Percentiles rank a stretch among this genome's conserved stretches.
These are phyloP conservation scores for Simplicillium aogashimaense DNA, from an alignment of 2,329 filamentous ascomycete genomes.

Conservation along the genomic window DNA sequence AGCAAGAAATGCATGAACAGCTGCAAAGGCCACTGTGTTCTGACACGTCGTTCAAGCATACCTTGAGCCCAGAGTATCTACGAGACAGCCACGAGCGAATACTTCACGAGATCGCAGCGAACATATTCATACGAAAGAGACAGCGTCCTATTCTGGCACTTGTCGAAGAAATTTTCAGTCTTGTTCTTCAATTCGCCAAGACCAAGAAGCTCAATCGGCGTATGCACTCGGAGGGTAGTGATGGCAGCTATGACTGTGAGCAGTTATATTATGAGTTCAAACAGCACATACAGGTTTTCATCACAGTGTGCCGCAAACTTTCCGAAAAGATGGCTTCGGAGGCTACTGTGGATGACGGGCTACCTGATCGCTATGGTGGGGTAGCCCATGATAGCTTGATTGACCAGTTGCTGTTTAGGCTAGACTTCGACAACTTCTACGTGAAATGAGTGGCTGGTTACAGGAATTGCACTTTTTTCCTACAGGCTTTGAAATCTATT, in stretches of 20 bases:
- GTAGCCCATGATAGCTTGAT: conserved; percentile 47
- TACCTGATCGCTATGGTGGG: conserved; percentile 17
- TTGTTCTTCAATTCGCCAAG: conserved; percentile 64
- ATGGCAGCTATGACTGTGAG: background rate
- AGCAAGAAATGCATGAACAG: conserved; percentile 27
- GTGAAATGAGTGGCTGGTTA: conserved; percentile 14
- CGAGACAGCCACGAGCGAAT: conserved; percentile 61
- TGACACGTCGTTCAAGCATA: conserved; percentile 5
- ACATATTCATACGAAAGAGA: conserved; percentile 62
- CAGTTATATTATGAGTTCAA: conserved; percentile 49
- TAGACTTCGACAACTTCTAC: conserved; percentile 67
- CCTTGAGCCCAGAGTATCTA: conserved; percentile 52
- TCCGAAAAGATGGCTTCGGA: conserved; percentile 48
- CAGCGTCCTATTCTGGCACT: conserved; percentile 65
- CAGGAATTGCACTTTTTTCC: too few species aligned
- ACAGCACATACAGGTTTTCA: conserved; percentile 64
- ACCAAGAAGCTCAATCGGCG: conserved; percentile 23
- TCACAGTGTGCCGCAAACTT: conserved; percentile 59
- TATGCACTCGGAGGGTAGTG: conserved; percentile 17
- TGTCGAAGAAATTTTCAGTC: conserved; percentile 65
- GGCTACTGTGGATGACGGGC: conserved; percentile 18
- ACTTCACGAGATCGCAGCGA: conserved; percentile 66
- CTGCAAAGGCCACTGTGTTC: conserved; percentile 1
- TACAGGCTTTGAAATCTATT: too few species aligned
- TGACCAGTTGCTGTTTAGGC: conserved; percentile 54